Conservation (phyloP, 129 eudicot genomes). For the Tagetes patula region DNA sequence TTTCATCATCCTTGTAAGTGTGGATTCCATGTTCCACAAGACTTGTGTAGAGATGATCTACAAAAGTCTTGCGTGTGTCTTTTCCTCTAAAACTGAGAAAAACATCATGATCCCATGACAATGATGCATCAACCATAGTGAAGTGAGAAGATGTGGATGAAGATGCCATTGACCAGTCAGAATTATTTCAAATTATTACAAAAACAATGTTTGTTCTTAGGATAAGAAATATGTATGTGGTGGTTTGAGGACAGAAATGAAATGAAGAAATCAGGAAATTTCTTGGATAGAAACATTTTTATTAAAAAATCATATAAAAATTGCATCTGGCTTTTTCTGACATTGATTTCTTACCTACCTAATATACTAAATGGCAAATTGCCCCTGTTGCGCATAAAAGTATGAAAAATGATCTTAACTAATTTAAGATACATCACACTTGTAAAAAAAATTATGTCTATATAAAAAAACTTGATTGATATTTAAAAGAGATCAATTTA, state of each 20-base stretch:
- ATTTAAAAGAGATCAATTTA: too few species aligned
- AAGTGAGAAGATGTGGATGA: not conserved
- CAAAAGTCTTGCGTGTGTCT: constrained; percentile 2
- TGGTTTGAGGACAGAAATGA: too few species aligned
- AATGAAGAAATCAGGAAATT: too few species aligned
- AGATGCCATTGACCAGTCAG: not conserved
- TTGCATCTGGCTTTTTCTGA: not conserved
- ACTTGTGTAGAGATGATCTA: not conserved
- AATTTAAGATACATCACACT: too few species aligned
- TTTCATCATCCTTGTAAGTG: constrained; percentile 9
- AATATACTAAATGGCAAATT: too few species aligned
- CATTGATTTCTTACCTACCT: not conserved
- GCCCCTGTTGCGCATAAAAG: too few species aligned
- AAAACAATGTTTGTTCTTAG: not conserved
- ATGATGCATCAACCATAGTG: not conserved
- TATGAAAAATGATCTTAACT: too few species aligned
- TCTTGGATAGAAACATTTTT: too few species aligned
- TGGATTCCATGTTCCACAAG: not conserved
- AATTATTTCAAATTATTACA: not conserved
- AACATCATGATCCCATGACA: not conserved
- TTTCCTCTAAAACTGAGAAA: constrained; percentile 3
- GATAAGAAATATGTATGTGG: not conserved
- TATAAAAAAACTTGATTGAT: too few species aligned
- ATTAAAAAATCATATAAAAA: not conserved
- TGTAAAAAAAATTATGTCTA: too few species aligned